Evolutionary conservation across 805 yeast species (phyloP).

Genomic region (Sugiyamaella mastotermitis): DNA sequence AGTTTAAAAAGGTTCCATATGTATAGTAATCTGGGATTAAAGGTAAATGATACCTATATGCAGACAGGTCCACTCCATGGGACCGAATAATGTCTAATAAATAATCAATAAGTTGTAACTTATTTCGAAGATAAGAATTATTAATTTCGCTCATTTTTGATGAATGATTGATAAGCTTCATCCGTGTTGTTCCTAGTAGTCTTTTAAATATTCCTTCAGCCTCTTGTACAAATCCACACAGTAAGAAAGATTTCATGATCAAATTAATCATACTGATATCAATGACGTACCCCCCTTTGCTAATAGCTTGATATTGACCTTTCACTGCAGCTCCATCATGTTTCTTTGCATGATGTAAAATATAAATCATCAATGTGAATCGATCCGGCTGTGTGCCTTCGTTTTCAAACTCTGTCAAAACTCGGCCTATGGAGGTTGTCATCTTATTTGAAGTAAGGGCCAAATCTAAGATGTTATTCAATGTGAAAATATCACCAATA

Average conservation of each 20-base stretch:
- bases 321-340: slow-evolving; percentile 14
- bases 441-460: not conserved
- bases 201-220: slow-evolving; percentile 22
- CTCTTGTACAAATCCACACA: slow-evolving; percentile 18
- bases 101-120: slow-evolving; percentile 16
- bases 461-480: not conserved
- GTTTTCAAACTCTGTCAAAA: not conserved
- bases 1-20: slow-evolving; percentile 18
- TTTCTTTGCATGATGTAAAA: slow-evolving; percentile 19
- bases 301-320: slow-evolving; percentile 16
- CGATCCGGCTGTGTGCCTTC: slow-evolving; percentile 28
- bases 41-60: slow-evolving; percentile 12
- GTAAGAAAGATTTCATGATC: slow-evolving; percentile 20
- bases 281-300: slow-evolving; percentile 18
- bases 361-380: slow-evolving; percentile 24
- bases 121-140: slow-evolving; percentile 12
- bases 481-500: not conserved
- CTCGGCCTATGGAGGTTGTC: not conserved
- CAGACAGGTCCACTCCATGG: not conserved
- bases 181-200: slow-evolving; percentile 7
- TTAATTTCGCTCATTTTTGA: not conserved
- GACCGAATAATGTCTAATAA: slow-evolving; percentile 3
- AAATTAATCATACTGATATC: slow-evolving; percentile 25
- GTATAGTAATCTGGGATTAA: slow-evolving; percentile 18
- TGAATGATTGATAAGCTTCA: slow-evolving; percentile 4